Evolutionary conservation across 768 basidiomycete species (phyloP), one percentile per base, ranked within the genome.

Genomic region (Boletellus emodensis): DNA sequence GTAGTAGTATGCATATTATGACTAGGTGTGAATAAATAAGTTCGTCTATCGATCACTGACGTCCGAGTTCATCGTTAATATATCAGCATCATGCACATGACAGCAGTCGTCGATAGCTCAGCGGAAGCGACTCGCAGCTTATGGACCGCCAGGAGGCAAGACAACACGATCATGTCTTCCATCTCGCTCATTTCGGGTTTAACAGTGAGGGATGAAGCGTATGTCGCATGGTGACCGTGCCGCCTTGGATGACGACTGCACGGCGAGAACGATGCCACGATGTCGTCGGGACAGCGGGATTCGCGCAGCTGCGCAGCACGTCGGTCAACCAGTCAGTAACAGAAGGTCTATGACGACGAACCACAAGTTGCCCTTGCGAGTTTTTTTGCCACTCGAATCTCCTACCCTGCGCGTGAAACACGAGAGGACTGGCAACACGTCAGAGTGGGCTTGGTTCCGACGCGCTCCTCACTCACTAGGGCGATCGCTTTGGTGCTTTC

Each of bases 101-200:
- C 10, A 15, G 51, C 8, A 13, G 24, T 40, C 18, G 20, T 47
- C 44, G 24, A 22, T 9, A 46, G 45, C 2, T 20, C 24, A 28
- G 35, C 18, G 9, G 40, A 17, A 6, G 28, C 14, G 20, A 39
- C 22, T 30, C 47, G 52, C 12, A 56, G 45, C 18, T 51, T 57
- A 14, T 55, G 48, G 20, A 40, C 61, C 18, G 43, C 57, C 55
- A 61, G 34, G 35, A 63, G 20, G 26, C 58, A 60, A 39, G 61
- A 60, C 32, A 60, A 35, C 4, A 62, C 61, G 39, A 61, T 46
- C 40, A 50, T 36, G 26, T 63, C 57, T 41, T 24, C 42, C 42
- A 54, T 35, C 30, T 52, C 48, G 11, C 6, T 30, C 34, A 55
- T 26, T 26, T 60, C 57, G 8, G 50, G 52, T 24, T 40, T 59